phyloP scores from a whole-genome alignment of 2,329 filamentous ascomycete genomes.

The Rhynchosporium agropyri region DNA sequence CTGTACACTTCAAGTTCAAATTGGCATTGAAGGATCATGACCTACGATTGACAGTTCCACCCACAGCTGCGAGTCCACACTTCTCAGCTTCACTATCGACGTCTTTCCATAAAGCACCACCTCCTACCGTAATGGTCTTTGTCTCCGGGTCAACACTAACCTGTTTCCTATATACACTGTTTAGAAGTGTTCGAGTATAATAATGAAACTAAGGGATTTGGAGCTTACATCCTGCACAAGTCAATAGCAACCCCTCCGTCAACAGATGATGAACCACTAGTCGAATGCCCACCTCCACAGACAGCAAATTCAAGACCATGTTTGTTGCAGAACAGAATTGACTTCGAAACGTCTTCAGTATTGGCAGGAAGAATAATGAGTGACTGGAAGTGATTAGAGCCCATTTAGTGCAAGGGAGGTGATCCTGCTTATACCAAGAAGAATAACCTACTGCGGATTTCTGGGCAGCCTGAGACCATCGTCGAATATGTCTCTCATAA shows the following conservation, averaged over 20 bases:
- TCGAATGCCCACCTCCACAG: constrained; percentile 30
- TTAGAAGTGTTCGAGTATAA: constrained; percentile 1
- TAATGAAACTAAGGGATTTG: not conserved
- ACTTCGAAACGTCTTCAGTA: constrained; percentile 28
- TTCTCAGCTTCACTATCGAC: constrained; percentile 31
- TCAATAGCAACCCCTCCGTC: constrained; percentile 34
- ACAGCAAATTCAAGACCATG: constrained; percentile 28
- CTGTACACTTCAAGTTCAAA: too few relatives aligned
- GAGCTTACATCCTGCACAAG: constrained; percentile 28
- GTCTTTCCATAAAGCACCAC: constrained; percentile 35
- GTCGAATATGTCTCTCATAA: constrained; percentile 18
- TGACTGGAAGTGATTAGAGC: constrained; percentile 23
- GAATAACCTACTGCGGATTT: constrained; percentile 30
- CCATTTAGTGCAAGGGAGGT: not conserved
- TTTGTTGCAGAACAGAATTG: constrained; percentile 27
- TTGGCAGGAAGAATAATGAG: constrained; percentile 29
- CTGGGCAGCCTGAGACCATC: constrained; percentile 33
- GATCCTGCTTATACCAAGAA: not conserved
- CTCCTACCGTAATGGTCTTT: constrained; percentile 31
- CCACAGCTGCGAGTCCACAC: constrained; percentile 32
- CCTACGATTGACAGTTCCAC: constrained; percentile 30
- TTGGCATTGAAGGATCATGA: too few relatives aligned
- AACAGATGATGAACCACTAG: constrained; percentile 30
- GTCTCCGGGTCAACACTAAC: constrained; percentile 26
- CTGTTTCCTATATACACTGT: constrained; percentile 17